Evolutionary conservation across 2,329 filamentous ascomycete species (phyloP).

Genomic region (Colletotrichum theobromicola): DNA sequence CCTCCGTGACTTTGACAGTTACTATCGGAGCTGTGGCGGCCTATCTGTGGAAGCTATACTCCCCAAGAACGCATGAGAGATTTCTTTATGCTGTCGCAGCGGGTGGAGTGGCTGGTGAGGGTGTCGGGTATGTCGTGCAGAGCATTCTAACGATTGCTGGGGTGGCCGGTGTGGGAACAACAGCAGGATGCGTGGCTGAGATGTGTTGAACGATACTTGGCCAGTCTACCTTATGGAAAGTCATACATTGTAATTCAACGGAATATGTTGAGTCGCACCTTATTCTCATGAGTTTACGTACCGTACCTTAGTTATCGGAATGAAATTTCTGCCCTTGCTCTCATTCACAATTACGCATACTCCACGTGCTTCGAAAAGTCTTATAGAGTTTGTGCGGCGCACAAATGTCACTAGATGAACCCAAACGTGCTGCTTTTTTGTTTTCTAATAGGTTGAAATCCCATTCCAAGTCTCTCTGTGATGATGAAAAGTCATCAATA

Average conservation of each 20-base stretch:
- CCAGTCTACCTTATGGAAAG: fast-evolving
- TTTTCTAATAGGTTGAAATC: no score
- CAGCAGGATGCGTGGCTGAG: not conserved
- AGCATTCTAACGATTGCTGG: not conserved
- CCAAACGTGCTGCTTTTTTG: no score
- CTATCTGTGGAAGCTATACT: not conserved
- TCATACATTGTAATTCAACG: not conserved
- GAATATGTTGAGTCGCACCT: no score
- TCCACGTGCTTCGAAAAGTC: no score
- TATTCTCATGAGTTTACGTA: no score
- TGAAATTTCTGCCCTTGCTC: not conserved
- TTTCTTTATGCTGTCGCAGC: not conserved
- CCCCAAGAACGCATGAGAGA: not conserved
- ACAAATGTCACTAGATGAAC: no score
- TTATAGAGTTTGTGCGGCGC: no score
- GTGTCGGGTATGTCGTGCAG: not conserved
- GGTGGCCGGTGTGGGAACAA: fast-evolving
- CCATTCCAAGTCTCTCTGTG: no score
- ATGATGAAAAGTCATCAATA: not conserved
- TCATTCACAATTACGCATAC: not conserved
- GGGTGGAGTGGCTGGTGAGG: not conserved
- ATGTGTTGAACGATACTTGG: not conserved
- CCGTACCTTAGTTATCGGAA: not conserved
- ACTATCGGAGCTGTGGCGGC: not conserved
- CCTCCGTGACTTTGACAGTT: not conserved